These are phyloP conservation scores for Pascua sp. DNA, from an alignment of 1,284 basidiomycete species.

Conservation along the genomic window DNA sequence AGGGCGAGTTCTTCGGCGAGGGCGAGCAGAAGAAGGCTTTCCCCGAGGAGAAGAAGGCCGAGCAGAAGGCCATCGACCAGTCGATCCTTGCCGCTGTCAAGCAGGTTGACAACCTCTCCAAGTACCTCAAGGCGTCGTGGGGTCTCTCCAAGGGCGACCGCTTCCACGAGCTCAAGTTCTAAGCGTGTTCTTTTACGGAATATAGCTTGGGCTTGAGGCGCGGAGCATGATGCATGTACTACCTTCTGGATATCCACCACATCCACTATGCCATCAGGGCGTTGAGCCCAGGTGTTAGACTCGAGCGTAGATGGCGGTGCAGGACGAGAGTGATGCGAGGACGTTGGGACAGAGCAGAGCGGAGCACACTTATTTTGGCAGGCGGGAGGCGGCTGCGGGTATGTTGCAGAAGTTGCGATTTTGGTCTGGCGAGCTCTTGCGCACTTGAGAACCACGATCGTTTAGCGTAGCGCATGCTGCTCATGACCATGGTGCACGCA, in stretches of 20 bases:
- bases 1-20: slow-evolving; percentile 93
- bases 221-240: slow-evolving; percentile 27
- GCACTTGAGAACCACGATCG: no score
- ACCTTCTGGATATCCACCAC: slow-evolving; percentile 10
- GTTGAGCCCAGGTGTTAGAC: no score
- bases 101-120: slow-evolving; percentile 86
- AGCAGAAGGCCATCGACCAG: slow-evolving; percentile 88
- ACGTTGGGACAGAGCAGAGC: no score
- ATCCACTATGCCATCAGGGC: no score
- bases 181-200: slow-evolving; percentile 18
- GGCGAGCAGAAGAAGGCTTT: slow-evolving; percentile 85
- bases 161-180: slow-evolving; percentile 53
- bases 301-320: no score
- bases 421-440: no score
- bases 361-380: no score
- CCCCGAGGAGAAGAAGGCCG: slow-evolving; percentile 81
- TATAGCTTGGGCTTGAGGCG: slow-evolving; percentile 4
- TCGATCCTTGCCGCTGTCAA: slow-evolving; percentile 80
- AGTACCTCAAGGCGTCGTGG: slow-evolving; percentile 92
- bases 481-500: no score
- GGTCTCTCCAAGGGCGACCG: slow-evolving; percentile 83
- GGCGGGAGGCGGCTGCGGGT: no score
- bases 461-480: no score
- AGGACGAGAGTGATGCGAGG: no score
- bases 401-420: no score